A percentile compares a stretch with the other conserved stretches of the same genome.
Conservation (phyloP, 1,139 yeast genomes). For the Hanseniaspora gamundiae region DNA sequence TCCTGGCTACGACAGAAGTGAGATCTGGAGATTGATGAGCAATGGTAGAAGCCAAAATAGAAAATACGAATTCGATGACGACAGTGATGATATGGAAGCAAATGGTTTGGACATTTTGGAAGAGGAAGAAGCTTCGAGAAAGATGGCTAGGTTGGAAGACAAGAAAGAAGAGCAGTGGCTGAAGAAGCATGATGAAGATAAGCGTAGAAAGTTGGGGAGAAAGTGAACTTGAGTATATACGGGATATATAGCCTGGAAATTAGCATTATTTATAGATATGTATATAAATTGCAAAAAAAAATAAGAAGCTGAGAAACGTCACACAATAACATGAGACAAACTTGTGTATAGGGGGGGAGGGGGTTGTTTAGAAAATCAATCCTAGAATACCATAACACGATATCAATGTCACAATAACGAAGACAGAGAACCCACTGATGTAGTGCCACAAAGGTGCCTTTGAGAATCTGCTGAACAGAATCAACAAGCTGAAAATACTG, state of each 20-base stretch:
- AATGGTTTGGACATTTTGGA: slow-evolving; percentile 77
- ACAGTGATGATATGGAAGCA: slow-evolving; percentile 84
- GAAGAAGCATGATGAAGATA: slow-evolving; percentile 34
- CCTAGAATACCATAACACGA: slow-evolving; percentile 35
- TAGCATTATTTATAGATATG: background rate
- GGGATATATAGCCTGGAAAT: too few species aligned
- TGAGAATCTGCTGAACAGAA: slow-evolving; percentile 29
- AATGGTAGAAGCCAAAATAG: slow-evolving; percentile 44
- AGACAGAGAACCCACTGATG: slow-evolving; percentile 26
- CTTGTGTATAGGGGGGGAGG: background rate
- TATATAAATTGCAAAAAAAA: background rate
- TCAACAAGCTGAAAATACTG: slow-evolving; percentile 28
- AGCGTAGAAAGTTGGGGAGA: slow-evolving; percentile 24
- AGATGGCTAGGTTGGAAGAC: slow-evolving; percentile 54
- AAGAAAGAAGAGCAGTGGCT: slow-evolving; percentile 48
- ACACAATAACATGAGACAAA: background rate
- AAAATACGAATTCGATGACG: slow-evolving; percentile 33
- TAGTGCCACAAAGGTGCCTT: slow-evolving; percentile 33
- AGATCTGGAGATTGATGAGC: slow-evolving; percentile 80
- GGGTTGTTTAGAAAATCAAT: slow-evolving; percentile 13
- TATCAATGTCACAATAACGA: slow-evolving; percentile 30
- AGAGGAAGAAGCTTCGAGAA: slow-evolving; percentile 62
- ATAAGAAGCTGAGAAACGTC: too few species aligned
- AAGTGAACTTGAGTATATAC: background rate
- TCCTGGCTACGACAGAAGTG: slow-evolving; percentile 63